Conservation (phyloP, 495 filamentous ascomycete genomes). For the Talaromyces adpressus region DNA sequence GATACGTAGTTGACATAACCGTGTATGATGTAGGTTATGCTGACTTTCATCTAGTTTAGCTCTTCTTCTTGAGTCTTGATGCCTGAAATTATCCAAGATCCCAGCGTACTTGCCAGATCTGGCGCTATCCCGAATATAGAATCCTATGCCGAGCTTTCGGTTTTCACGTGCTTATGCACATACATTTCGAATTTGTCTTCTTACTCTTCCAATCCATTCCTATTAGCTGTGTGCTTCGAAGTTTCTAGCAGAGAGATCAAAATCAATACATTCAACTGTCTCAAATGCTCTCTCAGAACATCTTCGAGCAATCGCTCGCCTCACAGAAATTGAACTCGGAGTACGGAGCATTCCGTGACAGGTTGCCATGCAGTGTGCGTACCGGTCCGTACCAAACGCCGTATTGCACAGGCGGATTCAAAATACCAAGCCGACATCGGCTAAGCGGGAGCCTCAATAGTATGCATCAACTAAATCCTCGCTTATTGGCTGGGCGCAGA, state of each 20-base stretch:
- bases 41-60: neutral
- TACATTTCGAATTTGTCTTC: neutral
- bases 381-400: neutral
- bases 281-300: too few relatives aligned
- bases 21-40: too few relatives aligned
- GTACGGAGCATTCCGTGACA: neutral
- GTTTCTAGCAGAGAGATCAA: neutral
- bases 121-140: neutral
- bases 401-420: neutral
- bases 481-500: neutral
- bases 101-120: neutral
- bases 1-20: neutral
- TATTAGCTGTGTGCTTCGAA: neutral
- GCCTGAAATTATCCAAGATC: neutral
- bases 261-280: neutral
- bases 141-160: neutral
- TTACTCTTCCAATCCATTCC: neutral
- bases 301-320: neutral
- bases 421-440: neutral
- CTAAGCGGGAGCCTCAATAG: slow-evolving; percentile 1
- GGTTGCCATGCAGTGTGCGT: neutral
- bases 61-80: neutral
- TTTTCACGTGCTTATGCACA: neutral
- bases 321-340: neutral
- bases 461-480: neutral